These are phyloP conservation scores for Penicillium maclennaniae DNA, from an alignment of 495 filamentous ascomycete genomes.

Conservation along the genomic window DNA sequence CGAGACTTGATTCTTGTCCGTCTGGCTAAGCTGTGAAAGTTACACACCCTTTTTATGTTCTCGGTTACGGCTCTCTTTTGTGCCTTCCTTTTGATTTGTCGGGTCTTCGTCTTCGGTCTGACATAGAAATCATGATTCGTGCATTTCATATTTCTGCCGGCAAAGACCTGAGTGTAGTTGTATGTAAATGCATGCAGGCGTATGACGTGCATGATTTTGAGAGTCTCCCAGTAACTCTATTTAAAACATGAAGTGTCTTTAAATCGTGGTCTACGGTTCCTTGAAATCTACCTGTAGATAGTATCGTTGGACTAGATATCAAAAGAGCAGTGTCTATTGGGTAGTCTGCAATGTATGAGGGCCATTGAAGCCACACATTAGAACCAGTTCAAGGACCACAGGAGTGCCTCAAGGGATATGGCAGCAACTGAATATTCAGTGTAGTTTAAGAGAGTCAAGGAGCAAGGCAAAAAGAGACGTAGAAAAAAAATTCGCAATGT, in stretches of 20 bases:
- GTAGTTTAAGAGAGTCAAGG: slow-evolving; percentile 12
- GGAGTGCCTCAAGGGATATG: not conserved
- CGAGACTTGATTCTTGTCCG: slow-evolving; percentile 11
- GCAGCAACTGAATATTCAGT: slow-evolving; percentile 20
- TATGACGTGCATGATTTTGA: too few relatives aligned
- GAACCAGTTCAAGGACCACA: slow-evolving; percentile 2
- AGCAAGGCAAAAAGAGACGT: slow-evolving; percentile 8
- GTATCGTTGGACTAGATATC: not conserved
- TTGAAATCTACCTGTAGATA: not conserved
- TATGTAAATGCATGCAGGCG: too few relatives aligned
- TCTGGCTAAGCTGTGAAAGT: slow-evolving; percentile 3
- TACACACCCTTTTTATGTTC: slow-evolving; percentile 4
- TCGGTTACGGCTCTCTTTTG: slow-evolving; percentile 9
- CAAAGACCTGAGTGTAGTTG: not conserved
- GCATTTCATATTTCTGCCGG: slow-evolving; percentile 1
- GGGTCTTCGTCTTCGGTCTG: slow-evolving; percentile 15
- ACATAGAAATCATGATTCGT: slow-evolving; percentile 19
- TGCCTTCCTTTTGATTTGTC: slow-evolving; percentile 12
- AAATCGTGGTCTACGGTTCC: not conserved
- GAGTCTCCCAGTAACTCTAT: not conserved
- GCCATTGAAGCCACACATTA: slow-evolving; percentile 6
- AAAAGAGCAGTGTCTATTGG: slow-evolving; percentile 21
- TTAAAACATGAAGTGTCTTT: not conserved
- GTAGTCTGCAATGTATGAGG: slow-evolving; percentile 15
- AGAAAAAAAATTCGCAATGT: slow-evolving; percentile 15